These are phyloP conservation scores for Vicia sativa DNA, from an alignment of 306 rosid genomes.

Conservation along the genomic window DNA sequence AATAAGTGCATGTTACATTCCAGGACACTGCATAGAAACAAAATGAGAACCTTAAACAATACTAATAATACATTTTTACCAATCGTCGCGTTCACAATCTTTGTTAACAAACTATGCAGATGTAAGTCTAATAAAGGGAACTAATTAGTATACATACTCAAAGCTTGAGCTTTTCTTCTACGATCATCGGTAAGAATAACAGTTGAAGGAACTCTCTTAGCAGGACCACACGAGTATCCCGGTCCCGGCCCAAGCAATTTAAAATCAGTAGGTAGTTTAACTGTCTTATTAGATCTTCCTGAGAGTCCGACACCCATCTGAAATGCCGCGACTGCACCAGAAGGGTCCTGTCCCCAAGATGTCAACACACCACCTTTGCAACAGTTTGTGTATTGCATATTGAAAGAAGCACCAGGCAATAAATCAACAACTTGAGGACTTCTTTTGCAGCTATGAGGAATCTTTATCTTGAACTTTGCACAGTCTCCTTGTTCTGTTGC, in stretches of 20 bases:
- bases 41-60: constrained; percentile 2
- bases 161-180: constrained; percentile 65
- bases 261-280: constrained; percentile 67
- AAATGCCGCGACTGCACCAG: constrained; percentile 64
- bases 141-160: constrained; percentile 50
- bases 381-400: constrained; percentile 68
- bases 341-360: constrained; percentile 78
- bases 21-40: constrained; percentile 77
- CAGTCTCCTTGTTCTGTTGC: constrained; percentile 87
- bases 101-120: neutral
- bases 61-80: neutral
- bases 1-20: constrained; percentile 94
- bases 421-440: constrained; percentile 68
- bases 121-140: neutral
- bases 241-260: constrained; percentile 72
- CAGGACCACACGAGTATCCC: constrained; percentile 78
- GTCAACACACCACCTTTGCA: constrained; percentile 79
- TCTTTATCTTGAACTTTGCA: constrained; percentile 61
- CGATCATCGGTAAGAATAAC: constrained; percentile 60
- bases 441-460: constrained; percentile 79
- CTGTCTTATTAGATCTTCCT: constrained; percentile 79
- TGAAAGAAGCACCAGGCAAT: constrained; percentile 70
- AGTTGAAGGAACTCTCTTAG: constrained; percentile 61
- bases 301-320: constrained; percentile 74
- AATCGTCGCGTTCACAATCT: neutral